These are phyloP conservation scores for Chytriomyces confervae DNA, from an alignment of 192 early-diverging fungal genomes.

Conservation along the genomic window DNA sequence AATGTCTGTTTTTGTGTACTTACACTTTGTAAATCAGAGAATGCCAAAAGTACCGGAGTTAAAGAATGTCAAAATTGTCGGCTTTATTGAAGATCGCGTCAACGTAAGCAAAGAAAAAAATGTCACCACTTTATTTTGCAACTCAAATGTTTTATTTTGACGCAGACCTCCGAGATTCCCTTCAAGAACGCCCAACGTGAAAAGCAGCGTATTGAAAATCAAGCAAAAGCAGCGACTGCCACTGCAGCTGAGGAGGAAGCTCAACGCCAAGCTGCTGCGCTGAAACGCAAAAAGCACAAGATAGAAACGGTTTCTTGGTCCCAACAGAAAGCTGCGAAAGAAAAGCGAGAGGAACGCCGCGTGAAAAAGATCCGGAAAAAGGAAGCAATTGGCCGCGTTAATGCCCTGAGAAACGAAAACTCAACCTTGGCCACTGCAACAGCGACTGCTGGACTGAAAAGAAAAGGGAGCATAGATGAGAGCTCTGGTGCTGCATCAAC, in stretches of 20 bases:
- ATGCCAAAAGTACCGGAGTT: slow-evolving; percentile 97
- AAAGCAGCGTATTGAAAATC: slow-evolving; percentile 55
- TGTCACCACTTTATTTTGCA: neutral
- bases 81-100: slow-evolving; percentile 47
- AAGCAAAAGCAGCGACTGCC: slow-evolving; percentile 54
- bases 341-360: slow-evolving; percentile 66
- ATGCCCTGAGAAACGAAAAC: slow-evolving; percentile 34
- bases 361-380: slow-evolving; percentile 63
- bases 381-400: slow-evolving; percentile 47
- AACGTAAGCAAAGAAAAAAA: slow-evolving; percentile 31
- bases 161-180: slow-evolving; percentile 69
- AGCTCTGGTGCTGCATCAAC: slow-evolving; percentile 18
- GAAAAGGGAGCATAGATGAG: slow-evolving; percentile 30
- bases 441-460: neutral
- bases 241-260: slow-evolving; percentile 41
- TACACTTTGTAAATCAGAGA: slow-evolving; percentile 34
- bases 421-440: neutral
- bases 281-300: slow-evolving; percentile 43
- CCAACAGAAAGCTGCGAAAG: slow-evolving; percentile 69
- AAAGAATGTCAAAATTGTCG: slow-evolving; percentile 39
- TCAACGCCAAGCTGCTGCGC: slow-evolving; percentile 36
- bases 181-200: slow-evolving; percentile 77
- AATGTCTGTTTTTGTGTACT: slow-evolving; percentile 12
- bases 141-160: neutral
- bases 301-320: slow-evolving; percentile 69